Base-by-base conservation (phyloP, 768 basidiomycete genomes). In the Amanita muscaria region DNA sequence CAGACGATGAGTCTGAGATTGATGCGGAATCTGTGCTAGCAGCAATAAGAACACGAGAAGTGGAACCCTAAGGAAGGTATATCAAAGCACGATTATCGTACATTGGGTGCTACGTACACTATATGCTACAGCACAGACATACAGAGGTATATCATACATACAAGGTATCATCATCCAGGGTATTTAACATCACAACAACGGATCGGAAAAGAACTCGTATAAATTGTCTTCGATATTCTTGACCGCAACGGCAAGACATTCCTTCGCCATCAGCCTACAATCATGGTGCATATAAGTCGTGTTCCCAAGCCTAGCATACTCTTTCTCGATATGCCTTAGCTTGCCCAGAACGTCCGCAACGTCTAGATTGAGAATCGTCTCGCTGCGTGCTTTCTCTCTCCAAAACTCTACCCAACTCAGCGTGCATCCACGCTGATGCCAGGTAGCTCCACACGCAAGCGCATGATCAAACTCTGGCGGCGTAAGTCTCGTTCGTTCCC, bases 231-330 rank as follows among this genome's bases (percentile, higher is more conserved):
- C 79, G 10, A 82, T 67, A 10, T 63, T 62, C 57, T 69, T 79
- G 31, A 82, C 66, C 43, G 70, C 62, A 34, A 79, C 79, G 18
- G 60, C 58, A 36, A 86, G 75, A 36, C 69, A 68, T 52, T 70
- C 70, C 57, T 72, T 72, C 18, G 82, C 84, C 16, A 65, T 59
- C 53, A 65, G 60, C 55, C 79, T 69, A 63, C 84, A 87, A 46
- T 85, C 84, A 46, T 76, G 79, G 53, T 85, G 80, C 84, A 86
- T 85, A 56, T 83, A 83, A n/a, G 79, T 77, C 47, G 77, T 78
- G 47, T 72, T 74, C 2, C 82, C 80, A 77, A 79, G 79, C 42
- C 76, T 66, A 46, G 83, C 83, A 47, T 79, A 81, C 44, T 84
- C 80, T 60, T 77, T 79, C 53, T 76, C 63, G 27, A 87, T 68